phyloP scores from a whole-genome alignment of 768 basidiomycete species.

The Auriscalpium orientale region DNA sequence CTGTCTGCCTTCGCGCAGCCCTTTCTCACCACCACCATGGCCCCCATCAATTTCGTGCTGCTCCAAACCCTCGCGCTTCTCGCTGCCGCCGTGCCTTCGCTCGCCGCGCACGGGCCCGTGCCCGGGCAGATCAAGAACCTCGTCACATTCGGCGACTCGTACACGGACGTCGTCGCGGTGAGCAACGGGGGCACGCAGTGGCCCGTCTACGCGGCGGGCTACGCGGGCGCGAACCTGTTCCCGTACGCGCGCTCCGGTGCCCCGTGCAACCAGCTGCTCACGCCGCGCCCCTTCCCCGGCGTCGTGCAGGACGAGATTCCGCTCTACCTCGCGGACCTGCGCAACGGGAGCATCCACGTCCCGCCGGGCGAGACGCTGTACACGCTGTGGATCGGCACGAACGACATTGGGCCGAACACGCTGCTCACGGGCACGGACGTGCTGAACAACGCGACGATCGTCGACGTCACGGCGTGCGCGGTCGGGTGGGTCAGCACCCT shows the following conservation, averaged over 20 bases:
- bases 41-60: too few species aligned
- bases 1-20: too few species aligned
- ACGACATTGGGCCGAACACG: conserved; percentile 48
- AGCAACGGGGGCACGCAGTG: conserved; percentile 42
- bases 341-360: conserved; percentile 34
- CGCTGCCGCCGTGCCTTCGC: background rate
- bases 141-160: conserved; percentile 64
- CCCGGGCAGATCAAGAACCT: conserved; percentile 20
- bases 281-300: conserved; percentile 48
- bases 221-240: conserved; percentile 43
- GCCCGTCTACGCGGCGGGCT: conserved; percentile 54
- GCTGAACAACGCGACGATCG: conserved; percentile 39
- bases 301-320: conserved; percentile 55
- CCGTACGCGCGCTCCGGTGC: conserved; percentile 58
- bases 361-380: conserved; percentile 44
- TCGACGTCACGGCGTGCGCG: conserved; percentile 50
- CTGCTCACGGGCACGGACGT: conserved; percentile 44
- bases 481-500: conserved; percentile 52
- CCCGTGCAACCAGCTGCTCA: conserved; percentile 58
- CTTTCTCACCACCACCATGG: too few species aligned
- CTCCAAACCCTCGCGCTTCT: background rate
- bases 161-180: conserved; percentile 40
- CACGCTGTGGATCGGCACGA: conserved; percentile 59
- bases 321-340: conserved; percentile 35
- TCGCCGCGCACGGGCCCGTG: background rate